Evolutionary conservation across 257 asterid genomes (phyloP), one percentile per base, ranked within the genome.

Genomic region (Ophiorrhiza pumila): DNA sequence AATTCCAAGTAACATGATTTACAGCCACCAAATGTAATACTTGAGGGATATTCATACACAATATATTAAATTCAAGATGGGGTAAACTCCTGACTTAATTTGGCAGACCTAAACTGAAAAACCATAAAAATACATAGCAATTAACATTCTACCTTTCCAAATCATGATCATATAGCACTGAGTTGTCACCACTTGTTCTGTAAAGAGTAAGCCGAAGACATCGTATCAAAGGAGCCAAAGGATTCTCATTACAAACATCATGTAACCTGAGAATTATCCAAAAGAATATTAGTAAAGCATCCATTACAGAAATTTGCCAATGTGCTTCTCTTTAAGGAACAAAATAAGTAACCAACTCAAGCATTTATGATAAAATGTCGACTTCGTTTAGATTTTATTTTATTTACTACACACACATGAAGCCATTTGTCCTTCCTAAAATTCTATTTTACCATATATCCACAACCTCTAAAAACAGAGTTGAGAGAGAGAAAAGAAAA

Each of bases 21-120:
- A n/a, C 50, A 35, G n/a, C n/a, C n/a, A n/a, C 32, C 5, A 45
- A 32, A 5, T 22, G 39, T 37, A 55, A 20, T 37, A 69, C 14
- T 39, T 2, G 15, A 70, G 14, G 34, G 1, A 5, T 53, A 37
- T 7, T 39, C 20, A 17, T 7, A 58, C 15, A 46, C 4, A 68
- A 91, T 97, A 97, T 93, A 84, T 93, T 96, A 80, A 93, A 77
- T 71, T 93, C 98, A 77, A 91, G 98, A 84, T 93, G n/a, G n/a
- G 97, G 82, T 93, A 93, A 37, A 93, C 80, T 71, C 91, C 82
- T 65, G 98, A 93, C 83, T 91, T 89, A 4, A n/a, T n/a, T n/a
- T n/a, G n/a, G n/a, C n/a, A n/a, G n/a, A n/a, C n/a, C n/a, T n/a
- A n/a, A n/a, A n/a, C n/a, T n/a, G n/a, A n/a, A n/a, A n/a, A n/a